Percentiles rank a stretch among this genome's conserved stretches.
Evolutionary conservation across 192 early-diverging fungal genomes (phyloP).

Genomic region (Jimgerdemannia lactiflua): DNA sequence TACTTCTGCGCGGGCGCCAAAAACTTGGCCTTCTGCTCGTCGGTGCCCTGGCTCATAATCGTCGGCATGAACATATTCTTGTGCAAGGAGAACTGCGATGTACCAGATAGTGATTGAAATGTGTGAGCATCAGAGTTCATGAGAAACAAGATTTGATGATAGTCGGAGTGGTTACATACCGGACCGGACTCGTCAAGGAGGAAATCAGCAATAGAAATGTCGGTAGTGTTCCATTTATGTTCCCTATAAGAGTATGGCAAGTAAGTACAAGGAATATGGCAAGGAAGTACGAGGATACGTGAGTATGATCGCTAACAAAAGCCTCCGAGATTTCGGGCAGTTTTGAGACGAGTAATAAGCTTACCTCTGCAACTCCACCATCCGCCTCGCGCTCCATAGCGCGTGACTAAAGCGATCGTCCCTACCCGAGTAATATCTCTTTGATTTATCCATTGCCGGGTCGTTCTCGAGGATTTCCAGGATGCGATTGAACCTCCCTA

Average conservation of each 20-base stretch:
- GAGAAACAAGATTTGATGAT: neutral
- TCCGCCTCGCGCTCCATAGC: constrained; percentile 55
- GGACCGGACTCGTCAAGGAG: constrained; percentile 62
- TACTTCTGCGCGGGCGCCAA: constrained; percentile 67
- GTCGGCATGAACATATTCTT: constrained; percentile 83
- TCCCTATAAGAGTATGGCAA: constrained; percentile 21
- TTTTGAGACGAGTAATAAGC: neutral
- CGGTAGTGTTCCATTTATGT: constrained; percentile 54
- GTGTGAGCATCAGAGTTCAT: neutral
- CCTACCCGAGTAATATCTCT: constrained; percentile 71
- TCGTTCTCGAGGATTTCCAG: constrained; percentile 62
- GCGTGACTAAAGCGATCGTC: constrained; percentile 62
- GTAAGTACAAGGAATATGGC: too few relatives aligned
- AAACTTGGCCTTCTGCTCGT: constrained; percentile 79
- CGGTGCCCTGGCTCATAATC: constrained; percentile 65
- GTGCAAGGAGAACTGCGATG: constrained; percentile 64
- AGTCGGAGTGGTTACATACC: constrained; percentile 15
- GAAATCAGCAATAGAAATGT: constrained; percentile 44
- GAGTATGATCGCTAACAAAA: too few relatives aligned
- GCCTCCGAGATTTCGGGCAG: too few relatives aligned
- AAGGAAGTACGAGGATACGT: too few relatives aligned
- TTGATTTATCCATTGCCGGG: constrained; percentile 67
- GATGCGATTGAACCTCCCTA: constrained; percentile 53
- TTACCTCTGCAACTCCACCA: constrained; percentile 60
- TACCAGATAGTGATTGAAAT: neutral